Evolutionary conservation across 2,329 filamentous ascomycete genomes (phyloP), one percentile per base, ranked within the genome.

Genomic region (Colletotrichum shisoi): DNA sequence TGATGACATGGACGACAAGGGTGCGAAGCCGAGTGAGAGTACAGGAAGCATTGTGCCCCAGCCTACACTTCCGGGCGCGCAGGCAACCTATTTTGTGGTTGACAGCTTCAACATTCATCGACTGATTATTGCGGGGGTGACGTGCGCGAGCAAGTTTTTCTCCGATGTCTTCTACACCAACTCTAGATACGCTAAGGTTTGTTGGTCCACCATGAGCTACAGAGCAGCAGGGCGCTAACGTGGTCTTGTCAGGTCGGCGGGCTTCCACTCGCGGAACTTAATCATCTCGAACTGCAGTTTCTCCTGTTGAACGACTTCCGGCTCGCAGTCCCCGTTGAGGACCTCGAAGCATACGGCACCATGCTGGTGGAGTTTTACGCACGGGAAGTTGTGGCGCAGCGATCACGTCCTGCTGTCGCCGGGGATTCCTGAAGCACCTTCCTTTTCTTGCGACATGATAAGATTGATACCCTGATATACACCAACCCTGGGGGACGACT

Each of bases 71-170:
- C 73, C 21, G 71, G 70, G 44, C 67, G 71, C 5, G 59, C 71
- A 78, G n/a, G 83, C 83, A 5, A 87, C 85, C 9, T 88, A 86
- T 67, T 98, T 99, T 76, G 94, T 98, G 46, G 95, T 98, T 12
- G 95, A 99, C 80, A 98, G 95, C 80, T 99, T 95, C 82, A 99
- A 99, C 79, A 98, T 99, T 70, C 95, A 99, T 76, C 89, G 95
- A 62, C 83, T 99, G 62, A 94, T 98, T 62, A 99, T 99, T 76
- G 93, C 95, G 2, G 95, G 94, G 42, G 95, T 99, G 51, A 99
- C 95, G 3, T 98, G 95, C 79, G 94, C 95, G 5, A 98, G 94
- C 86, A 99, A 99, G 79, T 99, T 98, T 84, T 99, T 99, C 80
- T 98, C 94, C 5, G 87, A 99, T 80, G 94, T 98, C 46, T 99